Conservation (phyloP, 495 filamentous ascomycete genomes). For the Pyrenopolyporus hunteri region DNA sequence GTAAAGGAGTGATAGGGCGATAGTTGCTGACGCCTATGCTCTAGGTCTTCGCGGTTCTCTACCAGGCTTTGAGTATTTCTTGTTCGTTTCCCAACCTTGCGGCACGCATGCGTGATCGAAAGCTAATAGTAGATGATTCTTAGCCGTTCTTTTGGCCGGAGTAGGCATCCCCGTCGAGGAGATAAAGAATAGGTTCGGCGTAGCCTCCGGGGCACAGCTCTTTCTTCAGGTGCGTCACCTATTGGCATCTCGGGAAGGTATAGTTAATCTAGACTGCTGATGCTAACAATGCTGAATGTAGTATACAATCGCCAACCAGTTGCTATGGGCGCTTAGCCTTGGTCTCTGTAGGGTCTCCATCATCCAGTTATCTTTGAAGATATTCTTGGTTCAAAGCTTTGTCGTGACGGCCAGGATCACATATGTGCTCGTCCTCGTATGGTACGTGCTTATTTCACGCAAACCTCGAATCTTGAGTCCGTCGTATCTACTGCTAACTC, state of each 20-base stretch:
- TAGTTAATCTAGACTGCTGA: background rate
- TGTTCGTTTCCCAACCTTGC: slow-evolving; percentile 26
- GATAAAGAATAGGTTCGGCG: slow-evolving; percentile 28
- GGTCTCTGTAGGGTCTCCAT: slow-evolving; percentile 41
- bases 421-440: slow-evolving; percentile 33
- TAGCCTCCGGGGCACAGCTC: slow-evolving; percentile 11
- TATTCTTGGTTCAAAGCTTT: slow-evolving; percentile 37
- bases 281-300: background rate
- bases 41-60: slow-evolving; percentile 28
- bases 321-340: slow-evolving; percentile 39
- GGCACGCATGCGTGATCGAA: background rate
- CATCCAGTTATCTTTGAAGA: slow-evolving; percentile 31
- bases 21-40: background rate
- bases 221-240: slow-evolving; percentile 22
- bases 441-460: slow-evolving; percentile 14
- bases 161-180: slow-evolving; percentile 30
- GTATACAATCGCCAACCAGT: slow-evolving; percentile 26
- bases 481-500: no score
- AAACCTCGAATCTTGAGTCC: background rate
- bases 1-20: background rate
- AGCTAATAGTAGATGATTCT: slow-evolving; percentile 9
- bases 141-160: slow-evolving; percentile 34
- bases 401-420: slow-evolving; percentile 32
- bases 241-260: background rate
- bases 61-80: slow-evolving; percentile 29